Conservation (phyloP, 176 grass and related monocot genomes). For the Ananas comosus region DNA sequence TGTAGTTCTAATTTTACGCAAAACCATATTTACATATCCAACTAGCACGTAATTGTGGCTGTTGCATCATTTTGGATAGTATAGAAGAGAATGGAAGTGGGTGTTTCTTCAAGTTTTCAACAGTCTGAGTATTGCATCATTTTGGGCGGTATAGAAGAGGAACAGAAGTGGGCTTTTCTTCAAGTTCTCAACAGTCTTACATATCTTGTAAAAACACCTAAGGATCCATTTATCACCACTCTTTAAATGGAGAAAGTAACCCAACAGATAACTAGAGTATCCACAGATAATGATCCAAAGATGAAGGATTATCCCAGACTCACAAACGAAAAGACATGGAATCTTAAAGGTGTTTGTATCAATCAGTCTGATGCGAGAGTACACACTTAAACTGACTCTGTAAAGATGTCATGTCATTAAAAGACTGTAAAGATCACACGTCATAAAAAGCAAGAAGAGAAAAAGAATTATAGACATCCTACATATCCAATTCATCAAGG, state of each 20-base stretch:
- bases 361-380: too few species aligned
- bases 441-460: too few species aligned
- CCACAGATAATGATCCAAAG: neutral
- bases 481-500: neutral
- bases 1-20: neutral
- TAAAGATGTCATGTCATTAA: too few species aligned
- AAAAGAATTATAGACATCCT: neutral
- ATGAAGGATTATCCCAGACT: neutral
- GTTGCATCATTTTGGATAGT: too few species aligned
- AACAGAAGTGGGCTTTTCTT: neutral
- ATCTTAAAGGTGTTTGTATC: too few species aligned
- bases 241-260: neutral
- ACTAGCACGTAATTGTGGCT: too few species aligned
- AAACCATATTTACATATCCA: neutral
- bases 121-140: neutral
- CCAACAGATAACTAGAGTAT: neutral
- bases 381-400: too few species aligned
- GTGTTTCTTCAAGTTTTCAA: too few species aligned
- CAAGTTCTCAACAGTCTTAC: neutral
- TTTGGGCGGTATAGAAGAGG: neutral
- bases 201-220: neutral
- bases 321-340: too few species aligned
- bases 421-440: too few species aligned
- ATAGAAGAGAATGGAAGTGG: too few species aligned
- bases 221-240: constrained; percentile 2